Percentiles rank a stretch among this genome's conserved stretches.
phyloP scores from a whole-genome alignment of 306 rosid species.

The Lablab purpureus region DNA sequence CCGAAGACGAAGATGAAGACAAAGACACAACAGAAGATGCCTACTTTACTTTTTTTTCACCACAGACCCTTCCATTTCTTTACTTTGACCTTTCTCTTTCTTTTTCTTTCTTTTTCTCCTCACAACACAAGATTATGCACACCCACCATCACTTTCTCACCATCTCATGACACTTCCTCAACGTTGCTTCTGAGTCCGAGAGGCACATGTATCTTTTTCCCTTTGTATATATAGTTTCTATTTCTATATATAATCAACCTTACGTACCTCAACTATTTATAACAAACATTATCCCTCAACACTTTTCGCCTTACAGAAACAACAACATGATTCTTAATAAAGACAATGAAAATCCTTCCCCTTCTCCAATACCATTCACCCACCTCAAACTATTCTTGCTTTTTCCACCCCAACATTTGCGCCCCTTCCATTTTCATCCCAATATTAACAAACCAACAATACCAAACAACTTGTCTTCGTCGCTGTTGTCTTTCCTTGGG shows the following conservation, averaged over 20 bases:
- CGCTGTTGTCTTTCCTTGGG: background rate
- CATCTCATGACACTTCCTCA: background rate
- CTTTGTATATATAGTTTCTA: too few relatives aligned
- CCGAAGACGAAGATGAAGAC: background rate
- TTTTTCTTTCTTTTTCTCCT: background rate
- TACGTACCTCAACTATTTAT: background rate
- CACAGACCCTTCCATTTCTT: too few relatives aligned
- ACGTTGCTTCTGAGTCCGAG: too few relatives aligned
- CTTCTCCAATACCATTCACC: background rate
- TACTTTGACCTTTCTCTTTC: background rate
- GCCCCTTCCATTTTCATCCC: background rate
- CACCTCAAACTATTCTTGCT: background rate
- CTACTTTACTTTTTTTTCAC: too few relatives aligned
- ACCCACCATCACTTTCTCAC: background rate
- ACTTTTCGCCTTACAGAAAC: too few relatives aligned
- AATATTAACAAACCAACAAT: background rate
- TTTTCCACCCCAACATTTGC: background rate
- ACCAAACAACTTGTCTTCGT: background rate
- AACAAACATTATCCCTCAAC: background rate
- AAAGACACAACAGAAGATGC: background rate
- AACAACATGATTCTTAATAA: slow-evolving; percentile 28
- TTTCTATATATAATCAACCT: too few relatives aligned
- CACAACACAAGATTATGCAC: too few relatives aligned
- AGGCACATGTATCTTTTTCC: too few relatives aligned
- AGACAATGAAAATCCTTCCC: background rate